Conservation (phyloP, 148 eudicot species). For the Chenopodium suecicum region DNA sequence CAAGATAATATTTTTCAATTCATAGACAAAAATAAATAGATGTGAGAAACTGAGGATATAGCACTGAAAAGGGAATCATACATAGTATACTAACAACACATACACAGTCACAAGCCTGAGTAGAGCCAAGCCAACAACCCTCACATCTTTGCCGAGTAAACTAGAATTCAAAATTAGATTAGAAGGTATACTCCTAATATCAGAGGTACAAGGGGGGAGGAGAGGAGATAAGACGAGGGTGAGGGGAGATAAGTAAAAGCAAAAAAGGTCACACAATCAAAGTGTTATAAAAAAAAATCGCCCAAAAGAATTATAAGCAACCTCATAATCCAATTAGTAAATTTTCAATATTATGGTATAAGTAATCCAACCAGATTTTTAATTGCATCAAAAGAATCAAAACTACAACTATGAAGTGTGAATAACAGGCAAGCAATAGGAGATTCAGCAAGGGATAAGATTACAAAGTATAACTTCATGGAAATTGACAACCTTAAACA, state of each 20-base stretch:
- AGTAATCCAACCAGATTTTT: background rate
- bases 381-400: background rate
- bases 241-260: too few species aligned
- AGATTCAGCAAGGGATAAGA: background rate
- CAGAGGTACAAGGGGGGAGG: too few species aligned
- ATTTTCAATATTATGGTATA: background rate
- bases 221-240: too few species aligned
- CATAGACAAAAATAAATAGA: background rate
- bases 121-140: too few species aligned
- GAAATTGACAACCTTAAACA: slow-evolving; percentile 73
- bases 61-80: background rate
- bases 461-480: background rate
- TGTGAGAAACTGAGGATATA: background rate
- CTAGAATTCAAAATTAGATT: too few species aligned
- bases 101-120: background rate
- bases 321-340: background rate
- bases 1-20: background rate
- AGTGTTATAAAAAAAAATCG: background rate
- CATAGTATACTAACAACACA: background rate
- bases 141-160: too few species aligned
- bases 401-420: background rate
- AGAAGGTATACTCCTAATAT: too few species aligned
- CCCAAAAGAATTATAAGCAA: background rate
- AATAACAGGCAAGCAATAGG: background rate
- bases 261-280: too few species aligned